Conservation (phyloP, 768 basidiomycete genomes). For the Bullera alba region DNA sequence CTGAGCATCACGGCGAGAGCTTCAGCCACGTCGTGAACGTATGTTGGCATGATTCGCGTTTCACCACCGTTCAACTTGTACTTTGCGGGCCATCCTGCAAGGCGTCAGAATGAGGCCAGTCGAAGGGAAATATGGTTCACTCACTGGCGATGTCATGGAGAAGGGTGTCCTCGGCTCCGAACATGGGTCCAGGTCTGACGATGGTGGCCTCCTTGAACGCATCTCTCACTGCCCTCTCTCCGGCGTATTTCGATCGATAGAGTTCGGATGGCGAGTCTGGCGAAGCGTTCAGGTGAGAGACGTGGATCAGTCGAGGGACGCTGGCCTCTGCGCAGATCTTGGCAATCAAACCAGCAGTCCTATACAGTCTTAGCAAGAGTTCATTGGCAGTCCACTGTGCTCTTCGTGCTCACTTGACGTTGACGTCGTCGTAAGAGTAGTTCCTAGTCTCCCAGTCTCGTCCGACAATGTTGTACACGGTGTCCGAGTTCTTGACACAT, state of each 20-base stretch:
- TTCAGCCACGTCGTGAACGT: constrained; percentile 91
- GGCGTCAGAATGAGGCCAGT: not conserved
- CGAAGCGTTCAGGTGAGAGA: constrained; percentile 90
- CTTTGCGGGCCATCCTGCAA: constrained; percentile 76
- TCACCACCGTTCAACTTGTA: constrained; percentile 86
- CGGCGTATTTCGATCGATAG: constrained; percentile 82
- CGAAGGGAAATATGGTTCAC: constrained; percentile 39
- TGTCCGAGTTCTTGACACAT: constrained; percentile 88
- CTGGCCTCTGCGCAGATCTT: constrained; percentile 67
- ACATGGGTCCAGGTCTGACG: constrained; percentile 76
- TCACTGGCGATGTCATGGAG: constrained; percentile 84
- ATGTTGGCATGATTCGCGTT: constrained; percentile 82
- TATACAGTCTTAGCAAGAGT: not conserved
- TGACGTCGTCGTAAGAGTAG: constrained; percentile 72
- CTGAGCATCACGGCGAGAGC: constrained; percentile 72
- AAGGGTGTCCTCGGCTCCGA: constrained; percentile 90
- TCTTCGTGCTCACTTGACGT: constrained; percentile 50
- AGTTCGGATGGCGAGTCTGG: constrained; percentile 68
- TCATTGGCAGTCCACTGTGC: not conserved
- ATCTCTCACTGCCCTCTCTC: constrained; percentile 76
- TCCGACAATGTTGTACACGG: constrained; percentile 92
- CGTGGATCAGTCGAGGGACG: constrained; percentile 79
- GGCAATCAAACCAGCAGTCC: constrained; percentile 78
- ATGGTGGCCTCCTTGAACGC: constrained; percentile 82
- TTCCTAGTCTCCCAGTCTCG: constrained; percentile 97